Evolutionary conservation across 1,284 basidiomycete species (phyloP).

Genomic region (Thecaphora thlaspeos): DNA sequence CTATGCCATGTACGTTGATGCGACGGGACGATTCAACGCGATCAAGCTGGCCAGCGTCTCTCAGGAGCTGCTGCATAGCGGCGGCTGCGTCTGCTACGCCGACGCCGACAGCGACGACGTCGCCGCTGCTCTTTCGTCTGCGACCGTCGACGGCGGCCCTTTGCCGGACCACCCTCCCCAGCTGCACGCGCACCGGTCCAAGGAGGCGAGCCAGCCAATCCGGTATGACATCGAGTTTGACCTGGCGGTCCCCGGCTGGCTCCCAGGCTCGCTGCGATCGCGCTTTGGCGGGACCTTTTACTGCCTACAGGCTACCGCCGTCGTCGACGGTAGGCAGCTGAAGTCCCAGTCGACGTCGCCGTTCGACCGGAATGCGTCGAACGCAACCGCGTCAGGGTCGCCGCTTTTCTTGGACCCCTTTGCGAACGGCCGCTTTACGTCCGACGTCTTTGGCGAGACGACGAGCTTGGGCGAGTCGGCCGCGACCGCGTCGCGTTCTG

Average conservation of each 20-base stretch:
- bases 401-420: not conserved
- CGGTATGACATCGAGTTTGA: constrained; percentile 54
- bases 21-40: constrained; percentile 48
- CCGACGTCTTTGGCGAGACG: not conserved
- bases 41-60: constrained; percentile 37
- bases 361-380: not conserved
- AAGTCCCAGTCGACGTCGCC: not conserved
- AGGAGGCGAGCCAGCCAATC: constrained; percentile 3
- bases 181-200: not conserved
- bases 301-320: constrained; percentile 41
- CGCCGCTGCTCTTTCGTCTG: too few relatives aligned
- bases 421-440: not conserved
- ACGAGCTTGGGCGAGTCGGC: not conserved
- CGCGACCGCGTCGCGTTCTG: not conserved
- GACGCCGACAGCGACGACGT: constrained; percentile 7
- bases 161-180: not conserved
- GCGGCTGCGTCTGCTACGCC: constrained; percentile 18
- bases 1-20: constrained; percentile 53
- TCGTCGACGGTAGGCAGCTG: constrained; percentile 12
- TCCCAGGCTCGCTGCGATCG: constrained; percentile 50
- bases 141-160: not conserved
- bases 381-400: not conserved
- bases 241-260: constrained; percentile 52
- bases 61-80: constrained; percentile 40
- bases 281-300: constrained; percentile 55